phyloP scores from a whole-genome alignment of 129 eudicot genomes.

The Flaveria robusta region DNA sequence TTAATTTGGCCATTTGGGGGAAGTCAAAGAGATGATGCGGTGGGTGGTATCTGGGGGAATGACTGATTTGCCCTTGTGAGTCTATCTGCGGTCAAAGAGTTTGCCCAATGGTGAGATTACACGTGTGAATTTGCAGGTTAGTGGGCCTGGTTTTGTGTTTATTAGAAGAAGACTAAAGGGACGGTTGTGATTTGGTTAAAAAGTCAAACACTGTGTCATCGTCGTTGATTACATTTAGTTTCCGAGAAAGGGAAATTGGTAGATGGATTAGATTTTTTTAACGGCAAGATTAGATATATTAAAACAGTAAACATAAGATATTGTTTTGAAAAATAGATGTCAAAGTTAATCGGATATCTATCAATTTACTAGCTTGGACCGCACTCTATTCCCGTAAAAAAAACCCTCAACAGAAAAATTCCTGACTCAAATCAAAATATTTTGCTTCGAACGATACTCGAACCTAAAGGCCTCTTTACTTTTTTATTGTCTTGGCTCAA shows the following conservation, averaged over 20 bases:
- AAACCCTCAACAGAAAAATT: too few relatives aligned
- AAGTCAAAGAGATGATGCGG: conserved; percentile 35
- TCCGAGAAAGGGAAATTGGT: background rate
- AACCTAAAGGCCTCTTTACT: too few relatives aligned
- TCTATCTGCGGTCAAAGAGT: conserved; percentile 25
- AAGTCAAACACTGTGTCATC: conserved; percentile 20
- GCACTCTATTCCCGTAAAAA: too few relatives aligned
- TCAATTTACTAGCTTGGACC: too few relatives aligned
- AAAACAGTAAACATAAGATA: too few relatives aligned
- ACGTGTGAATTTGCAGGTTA: conserved; percentile 12
- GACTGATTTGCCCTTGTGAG: conserved; percentile 20
- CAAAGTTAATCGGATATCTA: too few relatives aligned
- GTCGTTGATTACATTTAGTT: conserved; percentile 15
- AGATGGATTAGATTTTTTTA: too few relatives aligned
- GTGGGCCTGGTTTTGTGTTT: conserved; percentile 15
- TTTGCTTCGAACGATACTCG: too few relatives aligned
- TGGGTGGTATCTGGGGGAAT: conserved; percentile 31
- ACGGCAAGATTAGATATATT: too few relatives aligned
- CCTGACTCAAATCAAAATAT: too few relatives aligned
- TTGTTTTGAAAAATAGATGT: too few relatives aligned
- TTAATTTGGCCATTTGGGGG: conserved; percentile 16
- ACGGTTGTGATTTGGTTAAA: background rate
- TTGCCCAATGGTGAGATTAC: conserved; percentile 8
- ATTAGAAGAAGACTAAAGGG: conserved; percentile 21
- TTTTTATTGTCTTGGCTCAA: too few relatives aligned